Base-by-base conservation (phyloP, 768 basidiomycete species). In the Leccinellum albellum region DNA sequence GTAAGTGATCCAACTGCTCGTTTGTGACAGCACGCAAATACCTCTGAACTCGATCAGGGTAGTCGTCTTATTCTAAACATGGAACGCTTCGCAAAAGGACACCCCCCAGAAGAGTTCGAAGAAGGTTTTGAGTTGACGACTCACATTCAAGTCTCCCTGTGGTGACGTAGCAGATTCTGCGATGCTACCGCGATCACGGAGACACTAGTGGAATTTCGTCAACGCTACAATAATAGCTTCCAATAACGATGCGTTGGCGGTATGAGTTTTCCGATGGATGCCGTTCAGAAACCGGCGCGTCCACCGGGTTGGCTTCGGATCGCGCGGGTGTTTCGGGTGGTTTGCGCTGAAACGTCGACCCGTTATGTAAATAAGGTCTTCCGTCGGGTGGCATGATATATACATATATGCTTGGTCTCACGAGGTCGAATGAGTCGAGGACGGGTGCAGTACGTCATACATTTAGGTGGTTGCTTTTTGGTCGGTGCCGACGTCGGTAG, bases 301-400 rank as follows among this genome's bases (percentile, higher is more conserved):
- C 24, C 17, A n/a, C 37, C 40, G 12, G n/a, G 40, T 28, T 23
- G 24, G 15, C 3, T 45, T 45, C 14, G 44, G 14, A 24, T 15
- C 23, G 13, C 21, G 23, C 0, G 44, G 44, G 12, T 37, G 17
- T 37, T n/a, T 37, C 12, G 12, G 20, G 42, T 42, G n/a, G n/a
- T 42, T 20, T 14, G 21, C 13, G 13, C 23, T 23, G 44, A 7
- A 44, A 24, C 14, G 44, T 14, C 6, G 20, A 42, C 9, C 12
- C 40, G 17, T n/a, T 37, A 9, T 37, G 37, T 37, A n/a, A 37
- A 37, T 37, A 21, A 92, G 86, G 72, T 97, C 40, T 42, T 20
- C 40, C 20, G 20, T 2, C 20, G 40, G 37, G 9, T 40, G 33
- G 15, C 15, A 7, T 35, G 33, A 35, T 35, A 3, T 32, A 8